Evolutionary conservation across 208 protist species (phyloP).

Genomic region (Leptomonas pyrrhocoris): DNA sequence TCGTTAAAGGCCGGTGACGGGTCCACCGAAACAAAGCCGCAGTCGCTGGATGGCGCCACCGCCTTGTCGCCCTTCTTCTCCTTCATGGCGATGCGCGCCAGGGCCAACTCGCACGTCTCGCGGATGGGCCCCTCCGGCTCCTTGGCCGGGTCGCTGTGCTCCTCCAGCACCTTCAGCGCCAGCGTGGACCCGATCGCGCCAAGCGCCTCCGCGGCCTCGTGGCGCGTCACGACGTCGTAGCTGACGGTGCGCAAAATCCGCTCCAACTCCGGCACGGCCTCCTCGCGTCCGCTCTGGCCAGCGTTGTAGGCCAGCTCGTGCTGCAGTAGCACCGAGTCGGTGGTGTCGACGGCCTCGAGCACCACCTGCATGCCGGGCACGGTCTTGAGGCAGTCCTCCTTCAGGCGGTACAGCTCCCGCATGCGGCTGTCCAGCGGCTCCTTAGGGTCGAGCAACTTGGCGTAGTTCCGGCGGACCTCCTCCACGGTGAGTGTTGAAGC

Average conservation of each 20-base stretch:
- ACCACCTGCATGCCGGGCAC: conserved; percentile 56
- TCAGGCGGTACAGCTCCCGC: conserved; percentile 88
- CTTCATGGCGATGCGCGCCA: conserved; percentile 72
- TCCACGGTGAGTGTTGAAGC: conserved; percentile 36
- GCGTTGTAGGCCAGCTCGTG: conserved; percentile 98
- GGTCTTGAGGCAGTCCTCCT: conserved; percentile 73
- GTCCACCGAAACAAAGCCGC: conserved; percentile 90
- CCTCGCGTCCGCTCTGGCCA: conserved; percentile 93
- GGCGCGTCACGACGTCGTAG: conserved; percentile 95
- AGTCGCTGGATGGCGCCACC: conserved; percentile 47
- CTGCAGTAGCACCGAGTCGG: conserved; percentile 95
- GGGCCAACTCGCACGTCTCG: conserved; percentile 95
- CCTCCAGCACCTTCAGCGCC: conserved; percentile 54
- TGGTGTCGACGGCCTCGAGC: conserved; percentile 77
- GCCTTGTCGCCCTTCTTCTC: conserved; percentile 60
- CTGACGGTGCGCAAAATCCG: conserved; percentile 67
- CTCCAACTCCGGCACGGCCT: conserved; percentile 82
- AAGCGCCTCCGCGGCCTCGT: conserved; percentile 96
- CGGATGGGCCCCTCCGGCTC: conserved; percentile 78
- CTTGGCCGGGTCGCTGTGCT: conserved; percentile 46
- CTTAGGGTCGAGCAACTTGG: conserved; percentile 68
- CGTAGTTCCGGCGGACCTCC: conserved; percentile 63
- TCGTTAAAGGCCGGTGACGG: conserved; percentile 87
- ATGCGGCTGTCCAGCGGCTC: conserved; percentile 84
- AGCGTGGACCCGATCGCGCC: conserved; percentile 77